Percentiles rank a stretch among this genome's conserved stretches.
phyloP scores from a whole-genome alignment of 75 land plant genomes.

The Isoetes taiwanensis region DNA sequence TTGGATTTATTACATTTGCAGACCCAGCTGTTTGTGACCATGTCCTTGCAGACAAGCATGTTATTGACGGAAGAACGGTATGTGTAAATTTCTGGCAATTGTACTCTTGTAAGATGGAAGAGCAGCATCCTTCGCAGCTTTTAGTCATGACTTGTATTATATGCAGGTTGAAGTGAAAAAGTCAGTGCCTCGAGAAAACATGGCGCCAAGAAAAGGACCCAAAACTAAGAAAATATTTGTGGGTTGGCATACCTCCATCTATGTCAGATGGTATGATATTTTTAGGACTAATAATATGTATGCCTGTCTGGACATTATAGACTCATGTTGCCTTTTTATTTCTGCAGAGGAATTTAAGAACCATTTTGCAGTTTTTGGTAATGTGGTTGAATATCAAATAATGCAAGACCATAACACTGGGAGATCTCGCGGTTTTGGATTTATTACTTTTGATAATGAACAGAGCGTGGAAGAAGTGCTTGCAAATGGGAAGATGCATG shows the following conservation, averaged over 20 bases:
- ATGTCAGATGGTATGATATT: slow-evolving; percentile 60
- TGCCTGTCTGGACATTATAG: too few relatives aligned
- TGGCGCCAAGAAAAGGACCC: background rate
- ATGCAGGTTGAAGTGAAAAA: slow-evolving; percentile 7
- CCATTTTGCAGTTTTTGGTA: slow-evolving; percentile 52
- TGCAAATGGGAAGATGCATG: slow-evolving; percentile 68
- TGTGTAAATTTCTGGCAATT: too few relatives aligned
- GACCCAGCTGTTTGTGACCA: background rate
- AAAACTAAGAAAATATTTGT: slow-evolving; percentile 9
- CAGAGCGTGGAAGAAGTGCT: slow-evolving; percentile 56
- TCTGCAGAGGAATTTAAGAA: slow-evolving; percentile 59
- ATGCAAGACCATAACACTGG: slow-evolving; percentile 82
- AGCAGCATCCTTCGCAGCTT: background rate
- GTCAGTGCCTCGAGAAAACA: slow-evolving; percentile 7
- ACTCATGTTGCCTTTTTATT: background rate
- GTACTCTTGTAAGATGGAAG: too few relatives aligned
- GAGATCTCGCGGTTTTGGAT: slow-evolving; percentile 85
- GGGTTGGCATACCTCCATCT: slow-evolving; percentile 56
- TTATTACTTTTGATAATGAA: slow-evolving; percentile 69
- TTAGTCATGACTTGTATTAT: too few relatives aligned
- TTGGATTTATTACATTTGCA: slow-evolving; percentile 9
- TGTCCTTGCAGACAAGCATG: slow-evolving; percentile 2
- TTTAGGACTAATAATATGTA: too few relatives aligned
- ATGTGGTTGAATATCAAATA: slow-evolving; percentile 60
- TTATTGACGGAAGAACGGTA: slow-evolving; percentile 9